These are phyloP conservation scores for Trichoderma asperelloides DNA, from an alignment of 495 filamentous ascomycete genomes.

Conservation along the genomic window DNA sequence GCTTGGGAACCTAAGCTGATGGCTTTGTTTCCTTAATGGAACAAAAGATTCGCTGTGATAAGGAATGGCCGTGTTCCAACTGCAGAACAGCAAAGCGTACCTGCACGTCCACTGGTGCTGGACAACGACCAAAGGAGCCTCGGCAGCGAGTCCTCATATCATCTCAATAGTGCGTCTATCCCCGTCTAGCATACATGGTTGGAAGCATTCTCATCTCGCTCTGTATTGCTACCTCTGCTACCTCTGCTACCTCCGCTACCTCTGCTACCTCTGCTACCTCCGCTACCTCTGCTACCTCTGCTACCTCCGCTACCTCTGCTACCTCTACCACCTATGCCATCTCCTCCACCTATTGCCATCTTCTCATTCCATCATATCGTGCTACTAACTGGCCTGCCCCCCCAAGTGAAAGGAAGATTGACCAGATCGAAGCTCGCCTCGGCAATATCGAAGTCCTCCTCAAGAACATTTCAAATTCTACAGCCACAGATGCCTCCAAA, in stretches of 20 bases:
- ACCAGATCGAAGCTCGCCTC: slow-evolving; percentile 54
- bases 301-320: too few relatives aligned
- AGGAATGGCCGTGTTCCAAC: slow-evolving; percentile 56
- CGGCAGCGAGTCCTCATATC: slow-evolving; percentile 59
- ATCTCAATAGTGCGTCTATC: slow-evolving; percentile 51
- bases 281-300: too few relatives aligned
- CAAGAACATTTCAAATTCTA: slow-evolving; percentile 27
- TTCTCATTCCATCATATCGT: not conserved
- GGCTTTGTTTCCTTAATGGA: slow-evolving; percentile 7
- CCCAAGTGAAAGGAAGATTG: slow-evolving; percentile 57
- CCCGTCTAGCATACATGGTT: not conserved
- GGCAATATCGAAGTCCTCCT: slow-evolving; percentile 49
- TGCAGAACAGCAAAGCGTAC: slow-evolving; percentile 49
- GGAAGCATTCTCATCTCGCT: not conserved
- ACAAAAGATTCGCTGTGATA: slow-evolving; percentile 56
- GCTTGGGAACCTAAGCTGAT: slow-evolving; percentile 17
- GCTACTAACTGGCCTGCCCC: not conserved
- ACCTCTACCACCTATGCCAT: too few relatives aligned
- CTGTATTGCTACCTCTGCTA: not conserved
- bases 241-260: too few relatives aligned
- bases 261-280: too few relatives aligned
- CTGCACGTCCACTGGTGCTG: slow-evolving; percentile 51
- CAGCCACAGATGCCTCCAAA: slow-evolving; percentile 1
- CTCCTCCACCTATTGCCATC: not conserved
- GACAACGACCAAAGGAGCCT: slow-evolving; percentile 48